phyloP scores from a whole-genome alignment of 2,329 filamentous ascomycete species.

The Dryadomyces sulphureus region DNA sequence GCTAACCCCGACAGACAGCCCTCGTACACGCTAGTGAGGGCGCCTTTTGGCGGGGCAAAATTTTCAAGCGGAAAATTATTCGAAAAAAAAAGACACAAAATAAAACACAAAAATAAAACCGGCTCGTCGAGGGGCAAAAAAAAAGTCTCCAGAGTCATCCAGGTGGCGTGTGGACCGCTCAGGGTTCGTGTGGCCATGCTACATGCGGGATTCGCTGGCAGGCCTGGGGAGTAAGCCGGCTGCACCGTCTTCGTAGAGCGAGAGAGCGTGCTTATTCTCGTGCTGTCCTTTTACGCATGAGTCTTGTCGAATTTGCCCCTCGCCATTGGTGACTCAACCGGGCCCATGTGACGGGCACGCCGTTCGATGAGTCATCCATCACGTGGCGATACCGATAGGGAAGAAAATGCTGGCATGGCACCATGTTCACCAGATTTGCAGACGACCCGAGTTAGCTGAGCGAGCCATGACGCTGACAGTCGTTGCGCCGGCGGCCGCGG shows the following conservation, averaged over 20 bases:
- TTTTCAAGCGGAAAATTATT: constrained; percentile 2
- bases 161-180: too few relatives aligned
- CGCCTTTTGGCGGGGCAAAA: constrained; percentile 3
- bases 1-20: not conserved
- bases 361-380: not conserved
- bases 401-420: not conserved
- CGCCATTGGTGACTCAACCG: too few relatives aligned
- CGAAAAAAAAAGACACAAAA: not conserved
- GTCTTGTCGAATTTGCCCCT: too few relatives aligned
- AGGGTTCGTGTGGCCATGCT: too few relatives aligned
- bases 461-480: constrained; percentile 6
- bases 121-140: constrained; percentile 3
- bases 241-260: too few relatives aligned
- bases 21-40: not conserved
- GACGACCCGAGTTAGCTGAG: not conserved
- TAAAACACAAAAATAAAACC: not conserved
- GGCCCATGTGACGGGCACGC: not conserved
- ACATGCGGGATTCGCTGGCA: too few relatives aligned
- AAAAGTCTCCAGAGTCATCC: not conserved
- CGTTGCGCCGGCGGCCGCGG: not conserved
- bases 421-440: not conserved
- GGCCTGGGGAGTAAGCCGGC: too few relatives aligned
- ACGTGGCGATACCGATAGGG: not conserved
- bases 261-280: too few relatives aligned
- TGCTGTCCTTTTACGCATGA: too few relatives aligned